Percentiles rank a stretch among this genome's conserved stretches.
Conservation (phyloP, 208 protist genomes). For the Angomonas ambiguus region DNA sequence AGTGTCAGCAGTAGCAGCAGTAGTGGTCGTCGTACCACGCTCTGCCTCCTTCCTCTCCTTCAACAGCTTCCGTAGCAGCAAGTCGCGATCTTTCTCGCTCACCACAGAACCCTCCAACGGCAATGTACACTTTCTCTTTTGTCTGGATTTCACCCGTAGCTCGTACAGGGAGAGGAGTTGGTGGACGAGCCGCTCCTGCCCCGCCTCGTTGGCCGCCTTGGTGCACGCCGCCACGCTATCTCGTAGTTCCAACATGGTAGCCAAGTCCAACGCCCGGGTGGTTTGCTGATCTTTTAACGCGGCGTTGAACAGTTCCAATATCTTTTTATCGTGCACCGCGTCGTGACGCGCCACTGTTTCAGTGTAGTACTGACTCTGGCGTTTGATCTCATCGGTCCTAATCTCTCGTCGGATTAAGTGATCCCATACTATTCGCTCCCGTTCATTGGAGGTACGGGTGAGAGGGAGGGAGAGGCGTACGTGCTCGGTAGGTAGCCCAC, state of each 20-base stretch:
- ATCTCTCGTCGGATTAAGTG: conserved; percentile 66
- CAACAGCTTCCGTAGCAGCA: conserved; percentile 51
- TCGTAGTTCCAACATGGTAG: conserved; percentile 71
- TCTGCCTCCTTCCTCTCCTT: not conserved
- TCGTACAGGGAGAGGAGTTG: conserved; percentile 71
- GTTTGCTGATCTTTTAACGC: conserved; percentile 67
- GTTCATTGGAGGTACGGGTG: conserved; percentile 26
- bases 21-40: not conserved
- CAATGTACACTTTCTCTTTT: conserved; percentile 54
- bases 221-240: conserved; percentile 75
- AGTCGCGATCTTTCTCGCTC: conserved; percentile 60
- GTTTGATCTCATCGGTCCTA: conserved; percentile 77
- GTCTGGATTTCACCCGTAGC: conserved; percentile 54
- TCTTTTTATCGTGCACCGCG: conserved; percentile 66
- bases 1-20: not conserved
- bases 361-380: conserved; percentile 60
- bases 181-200: conserved; percentile 59
- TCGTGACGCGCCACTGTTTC: conserved; percentile 64
- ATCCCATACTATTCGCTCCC: conserved; percentile 51
- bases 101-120: conserved; percentile 57
- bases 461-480: conserved; percentile 65
- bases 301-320: conserved; percentile 68
- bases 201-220: conserved; percentile 48
- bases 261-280: conserved; percentile 72
- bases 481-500: conserved; percentile 59